Evolutionary conservation across 257 asterid genomes (phyloP).

Genomic region (Coffea canephora): DNA sequence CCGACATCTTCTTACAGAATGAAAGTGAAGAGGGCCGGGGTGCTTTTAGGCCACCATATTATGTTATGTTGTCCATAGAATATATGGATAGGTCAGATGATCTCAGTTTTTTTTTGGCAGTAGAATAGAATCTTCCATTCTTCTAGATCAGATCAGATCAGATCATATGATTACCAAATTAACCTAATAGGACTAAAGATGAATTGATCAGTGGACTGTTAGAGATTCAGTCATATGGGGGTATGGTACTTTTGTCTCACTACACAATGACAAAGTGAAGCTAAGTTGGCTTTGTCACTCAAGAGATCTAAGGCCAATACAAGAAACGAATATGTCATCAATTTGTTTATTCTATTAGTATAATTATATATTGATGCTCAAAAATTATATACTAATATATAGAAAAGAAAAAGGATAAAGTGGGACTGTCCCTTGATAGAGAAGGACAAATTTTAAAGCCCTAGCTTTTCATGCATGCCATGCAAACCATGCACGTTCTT

Average conservation of each 20-base stretch:
- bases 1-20: slow-evolving; percentile 65
- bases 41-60: slow-evolving; percentile 18
- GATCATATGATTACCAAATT: slow-evolving; percentile 17
- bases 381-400: slow-evolving; percentile 12
- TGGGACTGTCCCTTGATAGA: slow-evolving; percentile 19
- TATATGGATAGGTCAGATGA: slow-evolving; percentile 11
- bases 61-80: background rate
- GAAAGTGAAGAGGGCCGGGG: slow-evolving; percentile 49
- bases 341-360: slow-evolving; percentile 8
- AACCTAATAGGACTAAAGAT: slow-evolving; percentile 9
- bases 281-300: slow-evolving; percentile 48
- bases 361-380: slow-evolving; percentile 8
- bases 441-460: slow-evolving; percentile 45
- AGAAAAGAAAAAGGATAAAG: slow-evolving; percentile 30
- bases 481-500: slow-evolving; percentile 58
- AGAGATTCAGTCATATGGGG: slow-evolving; percentile 50
- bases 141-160: slow-evolving; percentile 10
- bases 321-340: slow-evolving; percentile 76
- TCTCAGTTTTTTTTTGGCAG: background rate
- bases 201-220: slow-evolving; percentile 9
- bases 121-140: slow-evolving; percentile 7
- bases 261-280: slow-evolving; percentile 64
- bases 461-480: slow-evolving; percentile 57
- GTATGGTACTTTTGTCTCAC: slow-evolving; percentile 77
- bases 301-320: slow-evolving; percentile 65